phyloP scores from a whole-genome alignment of 306 rosid genomes.

The Sesbania bispinosa region DNA sequence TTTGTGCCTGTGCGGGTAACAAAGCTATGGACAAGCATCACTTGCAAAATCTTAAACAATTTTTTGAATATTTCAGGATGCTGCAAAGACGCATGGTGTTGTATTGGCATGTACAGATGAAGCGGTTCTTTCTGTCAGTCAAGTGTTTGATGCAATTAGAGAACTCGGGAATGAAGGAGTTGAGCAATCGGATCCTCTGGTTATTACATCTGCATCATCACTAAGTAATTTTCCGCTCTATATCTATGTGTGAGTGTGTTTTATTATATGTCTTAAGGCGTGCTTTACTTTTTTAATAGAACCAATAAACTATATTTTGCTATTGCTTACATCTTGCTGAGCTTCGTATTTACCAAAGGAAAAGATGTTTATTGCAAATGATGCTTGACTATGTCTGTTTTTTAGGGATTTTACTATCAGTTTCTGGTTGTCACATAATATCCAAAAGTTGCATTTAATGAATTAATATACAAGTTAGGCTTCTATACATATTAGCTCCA shows the following conservation, averaged over 20 bases:
- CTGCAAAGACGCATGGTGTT: constrained; percentile 27
- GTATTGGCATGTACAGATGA: constrained; percentile 70
- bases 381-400: neutral
- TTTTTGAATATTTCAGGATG: constrained; percentile 46
- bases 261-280: no score
- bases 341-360: no score
- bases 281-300: neutral
- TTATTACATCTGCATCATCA: constrained; percentile 56
- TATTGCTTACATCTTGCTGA: neutral
- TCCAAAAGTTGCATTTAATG: neutral
- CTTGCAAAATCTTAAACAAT: no score
- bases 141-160: constrained; percentile 38
- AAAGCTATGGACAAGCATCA: neutral
- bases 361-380: neutral
- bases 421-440: neutral
- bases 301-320: neutral
- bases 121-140: constrained; percentile 45
- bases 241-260: no score
- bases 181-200: constrained; percentile 45
- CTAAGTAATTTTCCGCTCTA: constrained; percentile 41
- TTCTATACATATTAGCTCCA: neutral
- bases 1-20: neutral
- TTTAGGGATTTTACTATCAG: neutral
- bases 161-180: constrained; percentile 40
- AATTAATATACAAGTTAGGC: neutral